Percentiles rank a stretch among this genome's conserved stretches.
These are phyloP conservation scores for Populus hybrid DNA, from an alignment of 441 rosid genomes.

Conservation along the genomic window DNA sequence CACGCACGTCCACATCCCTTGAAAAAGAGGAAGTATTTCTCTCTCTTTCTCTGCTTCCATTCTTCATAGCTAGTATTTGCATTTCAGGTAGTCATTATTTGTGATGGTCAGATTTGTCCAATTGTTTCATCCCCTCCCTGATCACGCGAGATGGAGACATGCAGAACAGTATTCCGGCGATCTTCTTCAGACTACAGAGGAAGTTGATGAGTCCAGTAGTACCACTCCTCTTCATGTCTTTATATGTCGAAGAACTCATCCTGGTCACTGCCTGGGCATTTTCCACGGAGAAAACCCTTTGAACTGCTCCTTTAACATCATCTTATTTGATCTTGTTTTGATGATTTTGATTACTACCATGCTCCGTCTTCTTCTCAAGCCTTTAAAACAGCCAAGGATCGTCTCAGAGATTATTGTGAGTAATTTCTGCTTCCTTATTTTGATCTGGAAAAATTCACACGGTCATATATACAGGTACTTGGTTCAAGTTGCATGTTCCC, in stretches of 20 bases:
- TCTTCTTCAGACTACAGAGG: background rate
- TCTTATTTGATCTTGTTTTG: conserved; percentile 35
- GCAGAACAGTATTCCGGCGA: no score
- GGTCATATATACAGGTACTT: no score
- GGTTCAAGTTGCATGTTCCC: no score
- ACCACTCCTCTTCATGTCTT: conserved; percentile 15
- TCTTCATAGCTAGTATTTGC: background rate
- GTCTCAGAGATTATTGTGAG: conserved; percentile 70
- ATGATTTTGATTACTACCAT: conserved; percentile 31
- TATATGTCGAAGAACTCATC: conserved; percentile 28
- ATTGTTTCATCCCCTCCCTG: background rate
- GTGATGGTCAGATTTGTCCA: conserved; percentile 35
- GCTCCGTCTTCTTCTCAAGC: conserved; percentile 53
- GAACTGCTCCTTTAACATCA: conserved; percentile 33
- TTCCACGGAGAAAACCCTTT: conserved; percentile 54
- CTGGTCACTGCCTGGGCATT: conserved; percentile 29
- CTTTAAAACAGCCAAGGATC: conserved; percentile 63
- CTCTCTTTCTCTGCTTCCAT: background rate
- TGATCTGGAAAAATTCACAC: background rate
- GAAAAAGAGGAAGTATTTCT: background rate
- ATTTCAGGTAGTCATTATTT: background rate
- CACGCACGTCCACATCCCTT: conserved; percentile 6
- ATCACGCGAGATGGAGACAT: conserved; percentile 12
- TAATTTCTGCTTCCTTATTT: background rate
- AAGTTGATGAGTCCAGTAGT: background rate